A percentile compares a stretch with the other conserved stretches of the same genome.
phyloP scores from a whole-genome alignment of 2,329 filamentous ascomycete genomes.

The Colletotrichum sp. region DNA sequence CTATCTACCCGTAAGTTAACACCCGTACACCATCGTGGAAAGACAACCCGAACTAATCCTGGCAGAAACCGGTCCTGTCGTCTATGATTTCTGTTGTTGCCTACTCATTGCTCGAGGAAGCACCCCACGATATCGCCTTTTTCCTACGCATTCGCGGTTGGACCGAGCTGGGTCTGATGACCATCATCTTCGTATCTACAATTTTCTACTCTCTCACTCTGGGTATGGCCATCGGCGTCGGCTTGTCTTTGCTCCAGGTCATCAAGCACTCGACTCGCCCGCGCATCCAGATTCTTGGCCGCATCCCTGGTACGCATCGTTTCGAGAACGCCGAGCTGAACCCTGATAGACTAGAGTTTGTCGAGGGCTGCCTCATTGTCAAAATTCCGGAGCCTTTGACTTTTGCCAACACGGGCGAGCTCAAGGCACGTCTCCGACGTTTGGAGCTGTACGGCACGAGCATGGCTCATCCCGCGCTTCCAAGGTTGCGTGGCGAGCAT shows the following conservation, averaged over 20 bases:
- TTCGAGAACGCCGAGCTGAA: constrained; percentile 87
- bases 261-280: constrained; percentile 91
- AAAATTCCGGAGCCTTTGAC: constrained; percentile 97
- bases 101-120: constrained; percentile 93
- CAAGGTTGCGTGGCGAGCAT: constrained; percentile 76
- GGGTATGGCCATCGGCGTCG: constrained; percentile 93
- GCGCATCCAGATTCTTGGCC: constrained; percentile 93
- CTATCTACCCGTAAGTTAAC: constrained; percentile 81
- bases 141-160: constrained; percentile 87
- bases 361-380: constrained; percentile 92
- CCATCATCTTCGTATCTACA: constrained; percentile 87
- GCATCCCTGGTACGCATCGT: constrained; percentile 80
- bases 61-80: constrained; percentile 87
- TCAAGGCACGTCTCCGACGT: constrained; percentile 82
- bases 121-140: constrained; percentile 89
- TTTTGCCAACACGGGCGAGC: constrained; percentile 93
- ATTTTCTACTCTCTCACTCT: constrained; percentile 95
- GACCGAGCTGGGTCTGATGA: constrained; percentile 86
- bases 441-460: constrained; percentile 91
- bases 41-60: background rate
- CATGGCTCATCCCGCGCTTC: constrained; percentile 84
- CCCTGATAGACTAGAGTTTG: constrained; percentile 78
- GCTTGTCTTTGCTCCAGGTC: constrained; percentile 86
- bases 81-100: constrained; percentile 96
- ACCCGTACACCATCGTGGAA: background rate